Base-by-base conservation (phyloP, 2,329 filamentous ascomycete species). In the Neofusicoccum umdonicola region DNA sequence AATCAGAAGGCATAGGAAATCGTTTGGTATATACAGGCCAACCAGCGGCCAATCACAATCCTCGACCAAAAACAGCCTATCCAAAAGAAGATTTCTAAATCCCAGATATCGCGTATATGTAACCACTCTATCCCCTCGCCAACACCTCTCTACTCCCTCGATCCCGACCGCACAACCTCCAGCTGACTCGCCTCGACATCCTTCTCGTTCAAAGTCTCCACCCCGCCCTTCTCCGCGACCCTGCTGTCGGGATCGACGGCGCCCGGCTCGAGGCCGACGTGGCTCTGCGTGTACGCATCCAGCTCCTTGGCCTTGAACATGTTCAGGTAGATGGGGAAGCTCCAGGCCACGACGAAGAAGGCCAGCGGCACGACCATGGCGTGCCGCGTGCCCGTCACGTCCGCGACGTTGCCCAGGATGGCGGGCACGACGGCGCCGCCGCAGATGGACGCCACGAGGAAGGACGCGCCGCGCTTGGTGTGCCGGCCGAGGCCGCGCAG, bases 381-480 rank as follows among this genome's bases (percentile, higher is more conserved):
- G 57, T 72, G 71, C 39, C 72, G 62, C 3, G 71, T 75, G 13
- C 73, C 73, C 19, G 72, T 75, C 50, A 63, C 66, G 51, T 76
- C 74, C 1, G 75, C 74, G 2, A 76, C 74, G 39, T 75, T 76
- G 9, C 75, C 75, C 7, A 76, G 68, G 19, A 77, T 74, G 35
- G 73, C 74, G 1, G 75, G 75, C 0, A 75, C 71, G 13, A 76
- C 71, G 19, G 76, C 76, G 64, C 75, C 76, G 63, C 76, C 76
- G 44, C 68, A 76, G 63, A 78, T 71, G 27, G 74, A 73, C 13
- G 75, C 69, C 22, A 78, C 76, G 51, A 78, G 67, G 71, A 73
- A 76, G 1, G 74, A 76, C 19, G 74, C 74, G 37, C 76, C 76
- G 47, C 76, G 75, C 71, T 78, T 78, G 65, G 76, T 78, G 68